Percentiles rank a stretch among this genome's conserved stretches.
These are phyloP conservation scores for Austroboletus olivaceoglutinosus DNA, from an alignment of 1,284 basidiomycete species.

Conservation along the genomic window DNA sequence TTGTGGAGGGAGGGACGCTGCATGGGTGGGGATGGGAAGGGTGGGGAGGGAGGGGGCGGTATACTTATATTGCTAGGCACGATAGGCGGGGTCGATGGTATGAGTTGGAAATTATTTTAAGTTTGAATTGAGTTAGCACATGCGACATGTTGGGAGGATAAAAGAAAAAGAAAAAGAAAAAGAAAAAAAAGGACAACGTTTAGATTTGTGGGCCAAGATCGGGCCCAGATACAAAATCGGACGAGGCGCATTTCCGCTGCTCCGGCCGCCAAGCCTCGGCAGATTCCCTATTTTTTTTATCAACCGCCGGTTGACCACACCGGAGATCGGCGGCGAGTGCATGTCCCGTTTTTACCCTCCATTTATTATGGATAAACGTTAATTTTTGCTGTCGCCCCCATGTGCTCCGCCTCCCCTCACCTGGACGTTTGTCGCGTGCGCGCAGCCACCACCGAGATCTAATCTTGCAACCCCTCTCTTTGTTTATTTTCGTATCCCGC, in stretches of 20 bases:
- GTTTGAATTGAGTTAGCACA: constrained; percentile 41
- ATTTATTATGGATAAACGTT: constrained; percentile 13
- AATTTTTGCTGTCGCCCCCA: constrained; percentile 13
- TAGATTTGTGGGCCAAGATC: constrained; percentile 20
- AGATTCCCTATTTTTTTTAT: not conserved
- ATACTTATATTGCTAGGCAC: constrained; percentile 34
- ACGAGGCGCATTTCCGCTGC: constrained; percentile 11
- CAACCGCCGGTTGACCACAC: not conserved
- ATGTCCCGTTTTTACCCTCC: not conserved
- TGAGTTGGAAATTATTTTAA: constrained; percentile 31
- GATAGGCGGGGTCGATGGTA: constrained; percentile 19
- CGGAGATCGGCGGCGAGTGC: constrained; percentile 21
- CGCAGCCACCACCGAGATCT: constrained; percentile 15
- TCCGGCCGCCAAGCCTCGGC: constrained; percentile 12
- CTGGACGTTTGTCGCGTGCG: not conserved
- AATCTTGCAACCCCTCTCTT: constrained; percentile 17
- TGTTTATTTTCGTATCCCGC: constrained; percentile 27
- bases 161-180: constrained; percentile 8
- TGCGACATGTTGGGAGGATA: constrained; percentile 5
- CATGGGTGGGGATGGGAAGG: constrained; percentile 36
- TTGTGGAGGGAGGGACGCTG: constrained; percentile 72
- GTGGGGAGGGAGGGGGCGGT: constrained; percentile 8
- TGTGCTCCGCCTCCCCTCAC: constrained; percentile 1
- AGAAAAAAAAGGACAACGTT: constrained; percentile 12
- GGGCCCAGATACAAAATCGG: constrained; percentile 7